Conservation (phyloP, 176 grass and related monocot genomes). For the Rhynchospora breviuscula region DNA sequence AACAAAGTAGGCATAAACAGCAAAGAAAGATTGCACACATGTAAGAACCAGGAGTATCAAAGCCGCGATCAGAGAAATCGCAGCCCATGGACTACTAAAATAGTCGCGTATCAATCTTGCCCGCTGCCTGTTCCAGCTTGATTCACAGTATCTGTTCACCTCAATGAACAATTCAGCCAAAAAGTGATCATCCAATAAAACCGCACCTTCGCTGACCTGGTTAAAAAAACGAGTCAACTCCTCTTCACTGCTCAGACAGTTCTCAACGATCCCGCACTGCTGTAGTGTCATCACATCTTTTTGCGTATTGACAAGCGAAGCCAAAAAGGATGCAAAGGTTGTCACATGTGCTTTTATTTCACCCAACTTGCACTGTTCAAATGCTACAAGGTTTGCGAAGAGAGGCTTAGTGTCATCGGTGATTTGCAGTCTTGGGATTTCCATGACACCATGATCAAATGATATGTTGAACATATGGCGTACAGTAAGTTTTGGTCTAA, state of each 20-base stretch:
- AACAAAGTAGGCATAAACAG: conserved; percentile 1
- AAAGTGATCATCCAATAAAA: neutral
- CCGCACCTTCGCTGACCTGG: neutral
- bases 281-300: conserved; percentile 19
- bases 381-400: conserved; percentile 12
- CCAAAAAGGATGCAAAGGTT: conserved; percentile 4
- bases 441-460: conserved; percentile 12
- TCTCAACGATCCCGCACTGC: conserved; percentile 8
- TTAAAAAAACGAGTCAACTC: conserved; percentile 12
- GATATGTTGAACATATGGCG: conserved; percentile 6
- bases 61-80: neutral
- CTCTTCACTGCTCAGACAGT: conserved; percentile 3
- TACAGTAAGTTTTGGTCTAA: neutral
- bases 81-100: conserved; percentile 20
- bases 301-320: neutral
- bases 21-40: conserved; percentile 3
- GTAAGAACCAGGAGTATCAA: conserved; percentile 17
- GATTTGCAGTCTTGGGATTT: conserved; percentile 2
- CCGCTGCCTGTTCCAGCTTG: conserved; percentile 6
- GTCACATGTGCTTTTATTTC: neutral
- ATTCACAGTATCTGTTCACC: conserved; percentile 19
- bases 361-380: conserved; percentile 6
- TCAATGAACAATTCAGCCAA: neutral
- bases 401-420: neutral
- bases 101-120: conserved; percentile 20